These are phyloP conservation scores for Metarhizium guizhouense DNA, from an alignment of 2,329 filamentous ascomycete species.

Conservation along the genomic window DNA sequence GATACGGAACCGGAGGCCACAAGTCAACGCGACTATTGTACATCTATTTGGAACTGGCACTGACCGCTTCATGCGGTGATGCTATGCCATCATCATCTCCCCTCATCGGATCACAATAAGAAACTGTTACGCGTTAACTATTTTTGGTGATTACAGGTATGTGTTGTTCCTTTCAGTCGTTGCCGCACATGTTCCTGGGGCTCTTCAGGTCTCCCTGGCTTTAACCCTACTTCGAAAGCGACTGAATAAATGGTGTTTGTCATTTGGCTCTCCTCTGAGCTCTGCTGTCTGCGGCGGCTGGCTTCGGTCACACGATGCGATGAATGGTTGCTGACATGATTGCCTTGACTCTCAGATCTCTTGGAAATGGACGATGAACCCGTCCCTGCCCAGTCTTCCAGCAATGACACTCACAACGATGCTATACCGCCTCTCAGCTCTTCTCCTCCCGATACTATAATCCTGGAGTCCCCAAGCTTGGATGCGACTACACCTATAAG, in stretches of 20 bases:
- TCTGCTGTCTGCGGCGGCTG: too few species aligned
- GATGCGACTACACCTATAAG: conserved; percentile 37
- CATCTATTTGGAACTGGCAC: background rate
- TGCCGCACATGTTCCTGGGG: background rate
- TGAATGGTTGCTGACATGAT: background rate
- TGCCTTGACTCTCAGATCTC: background rate
- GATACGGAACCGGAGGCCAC: background rate
- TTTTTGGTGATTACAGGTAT: background rate
- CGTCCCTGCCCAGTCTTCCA: background rate
- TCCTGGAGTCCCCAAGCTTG: conserved; percentile 42
- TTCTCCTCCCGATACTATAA: conserved; percentile 33
- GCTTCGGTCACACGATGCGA: too few species aligned
- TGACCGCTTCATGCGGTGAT: background rate
- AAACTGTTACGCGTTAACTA: background rate
- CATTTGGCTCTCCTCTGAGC: too few species aligned
- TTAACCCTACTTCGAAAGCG: background rate
- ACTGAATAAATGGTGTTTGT: too few species aligned
- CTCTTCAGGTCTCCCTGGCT: background rate
- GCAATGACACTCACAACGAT: conserved; percentile 23
- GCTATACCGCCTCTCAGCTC: conserved; percentile 30
- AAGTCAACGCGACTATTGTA: background rate
- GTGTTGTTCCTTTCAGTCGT: background rate
- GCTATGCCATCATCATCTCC: background rate
- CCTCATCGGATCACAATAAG: background rate
- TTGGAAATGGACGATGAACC: conserved; percentile 4